phyloP scores from a whole-genome alignment of 1,284 basidiomycete genomes.

The Wallemia ichthyophaga region DNA sequence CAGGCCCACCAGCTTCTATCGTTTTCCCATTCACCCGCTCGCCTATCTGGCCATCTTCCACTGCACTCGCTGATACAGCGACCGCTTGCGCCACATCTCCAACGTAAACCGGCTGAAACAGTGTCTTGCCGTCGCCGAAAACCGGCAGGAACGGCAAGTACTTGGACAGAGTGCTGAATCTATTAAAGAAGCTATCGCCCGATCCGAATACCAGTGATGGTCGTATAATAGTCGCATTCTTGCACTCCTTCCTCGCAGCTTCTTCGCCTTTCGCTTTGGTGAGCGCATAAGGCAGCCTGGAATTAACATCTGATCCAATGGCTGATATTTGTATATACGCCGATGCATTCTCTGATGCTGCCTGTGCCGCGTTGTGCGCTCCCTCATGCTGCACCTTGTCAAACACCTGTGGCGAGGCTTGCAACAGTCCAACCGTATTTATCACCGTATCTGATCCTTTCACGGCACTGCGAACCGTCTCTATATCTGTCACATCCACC shows the following conservation, averaged over 20 bases:
- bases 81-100: slow-evolving; percentile 30
- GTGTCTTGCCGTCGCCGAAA: slow-evolving; percentile 31
- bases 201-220: slow-evolving; percentile 13
- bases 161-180: slow-evolving; percentile 28
- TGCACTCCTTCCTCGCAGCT: slow-evolving; percentile 18
- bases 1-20: slow-evolving; percentile 36
- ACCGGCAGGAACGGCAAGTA: slow-evolving; percentile 36
- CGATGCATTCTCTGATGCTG: slow-evolving; percentile 18
- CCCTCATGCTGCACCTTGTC: slow-evolving; percentile 31
- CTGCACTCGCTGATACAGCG: slow-evolving; percentile 24
- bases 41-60: slow-evolving; percentile 17
- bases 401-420: slow-evolving; percentile 25
- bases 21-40: slow-evolving; percentile 24
- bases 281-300: slow-evolving; percentile 20
- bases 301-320: slow-evolving; percentile 25
- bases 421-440: slow-evolving; percentile 32
- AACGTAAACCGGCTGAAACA: slow-evolving; percentile 34
- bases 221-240: slow-evolving; percentile 28
- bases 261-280: slow-evolving; percentile 24
- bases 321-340: slow-evolving; percentile 31
- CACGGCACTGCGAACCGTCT: slow-evolving; percentile 16
- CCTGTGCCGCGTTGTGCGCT: slow-evolving; percentile 24
- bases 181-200: slow-evolving; percentile 14
- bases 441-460: slow-evolving; percentile 25
- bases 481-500: background rate